Evolutionary conservation across 371 early-diverging fungal genomes (phyloP), one percentile per base, ranked within the genome.

Genomic region (Neoconidiobolus thromboides): DNA sequence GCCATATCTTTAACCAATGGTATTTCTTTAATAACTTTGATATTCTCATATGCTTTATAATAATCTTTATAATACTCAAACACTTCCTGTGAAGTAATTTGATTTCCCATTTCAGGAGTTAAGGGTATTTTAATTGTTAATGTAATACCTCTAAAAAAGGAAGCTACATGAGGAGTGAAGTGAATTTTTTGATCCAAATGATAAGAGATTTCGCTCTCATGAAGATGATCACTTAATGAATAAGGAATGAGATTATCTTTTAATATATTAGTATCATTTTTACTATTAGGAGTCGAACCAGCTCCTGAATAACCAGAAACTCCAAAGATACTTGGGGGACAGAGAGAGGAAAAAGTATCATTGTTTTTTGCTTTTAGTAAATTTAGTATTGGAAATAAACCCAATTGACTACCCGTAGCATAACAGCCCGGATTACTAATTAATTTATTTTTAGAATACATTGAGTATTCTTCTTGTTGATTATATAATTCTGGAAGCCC

Each of bases 361-460:
- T 83, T 65, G 91, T 4, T 4, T 5, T 26, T 49, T 12, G 70
- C 64, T 15, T 78, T 80, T 60, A 87, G 55, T 58, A 79, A 81
- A 40, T 82, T 77, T 44, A 86, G 63, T 48, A 86, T 67, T 4
- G 97, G 95, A 4, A 81, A 83, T 53, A 94, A 70, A 0, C 88
- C 84, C 66, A 95, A 69, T 74, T 96, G 97, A 14, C 89, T 78
- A 39, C 92, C 95, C 0, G 97, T 96, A 6, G 97, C 97, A 70
- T 96, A 96, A 72, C 97, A 96, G 0, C 97, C 97, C 2, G 97
- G 97, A 72, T 96, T 96, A 58, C 91, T 77, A 55, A 96, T 85
- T 55, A 80, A 80, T 12, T 68, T 79, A 38, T 81, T 74, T 2
- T 71, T 63, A 55, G 77, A 68, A 38, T 69, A 69, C 40, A 88